These are phyloP conservation scores for Boletus edulis DNA, from an alignment of 768 basidiomycete species.

Conservation along the genomic window DNA sequence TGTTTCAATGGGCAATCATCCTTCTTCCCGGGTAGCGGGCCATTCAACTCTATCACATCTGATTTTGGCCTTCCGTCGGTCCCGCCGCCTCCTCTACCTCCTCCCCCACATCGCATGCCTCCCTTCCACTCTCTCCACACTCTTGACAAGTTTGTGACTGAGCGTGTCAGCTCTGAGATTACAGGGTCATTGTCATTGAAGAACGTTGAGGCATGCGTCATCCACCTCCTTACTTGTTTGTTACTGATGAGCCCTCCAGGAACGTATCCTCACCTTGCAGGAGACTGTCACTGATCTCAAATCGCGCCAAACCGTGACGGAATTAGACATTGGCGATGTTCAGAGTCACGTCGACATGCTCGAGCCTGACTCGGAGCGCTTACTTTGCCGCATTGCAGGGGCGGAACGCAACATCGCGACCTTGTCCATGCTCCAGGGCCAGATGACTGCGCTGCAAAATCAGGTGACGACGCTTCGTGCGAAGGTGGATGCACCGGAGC, in stretches of 20 bases:
- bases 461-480: constrained; percentile 19
- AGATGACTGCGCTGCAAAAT: constrained; percentile 19
- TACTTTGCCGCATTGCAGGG: constrained; percentile 26
- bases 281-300: constrained; percentile 18
- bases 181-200: constrained; percentile 21
- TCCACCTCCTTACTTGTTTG: not conserved
- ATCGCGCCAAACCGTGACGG: constrained; percentile 23
- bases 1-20: constrained; percentile 17
- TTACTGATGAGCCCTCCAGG: constrained; percentile 15
- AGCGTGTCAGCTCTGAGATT: constrained; percentile 23
- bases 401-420: constrained; percentile 32
- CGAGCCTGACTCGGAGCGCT: constrained; percentile 31
- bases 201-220: constrained; percentile 18
- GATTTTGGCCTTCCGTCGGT: constrained; percentile 19
- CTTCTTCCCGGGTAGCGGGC: constrained; percentile 16
- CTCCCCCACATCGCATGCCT: constrained; percentile 7
- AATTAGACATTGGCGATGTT: constrained; percentile 33
- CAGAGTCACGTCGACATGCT: constrained; percentile 39
- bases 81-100: constrained; percentile 6
- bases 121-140: constrained; percentile 11
- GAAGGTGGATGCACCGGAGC: constrained; percentile 19
- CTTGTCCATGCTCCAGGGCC: constrained; percentile 26
- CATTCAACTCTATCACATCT: constrained; percentile 20
- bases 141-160: constrained; percentile 12
- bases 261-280: constrained; percentile 23